Evolutionary conservation across 768 basidiomycete genomes (phyloP).

Genomic region (Panus rudis): DNA sequence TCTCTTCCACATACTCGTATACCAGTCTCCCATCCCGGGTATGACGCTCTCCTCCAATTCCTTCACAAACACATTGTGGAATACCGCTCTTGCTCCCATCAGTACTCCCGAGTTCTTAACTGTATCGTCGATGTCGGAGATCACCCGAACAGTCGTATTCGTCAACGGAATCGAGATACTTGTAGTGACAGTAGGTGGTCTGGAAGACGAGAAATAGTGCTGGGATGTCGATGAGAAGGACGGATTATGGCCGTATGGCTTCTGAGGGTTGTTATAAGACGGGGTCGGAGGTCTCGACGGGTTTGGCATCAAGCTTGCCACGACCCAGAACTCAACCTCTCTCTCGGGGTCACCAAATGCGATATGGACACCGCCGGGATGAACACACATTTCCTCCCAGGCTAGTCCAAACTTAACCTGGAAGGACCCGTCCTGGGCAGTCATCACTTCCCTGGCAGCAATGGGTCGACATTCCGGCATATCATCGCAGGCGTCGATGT

Average conservation of each 20-base stretch:
- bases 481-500: constrained; percentile 18
- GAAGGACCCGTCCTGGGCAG: constrained; percentile 70
- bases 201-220: constrained; percentile 1
- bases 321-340: constrained; percentile 46
- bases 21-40: constrained; percentile 80
- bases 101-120: constrained; percentile 77
- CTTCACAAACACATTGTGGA: constrained; percentile 89
- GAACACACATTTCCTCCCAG: constrained; percentile 63
- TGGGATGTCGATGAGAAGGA: constrained; percentile 23
- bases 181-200: constrained; percentile 12
- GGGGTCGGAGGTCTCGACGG: constrained; percentile 28
- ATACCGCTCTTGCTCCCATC: constrained; percentile 72
- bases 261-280: constrained; percentile 1
- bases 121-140: constrained; percentile 95
- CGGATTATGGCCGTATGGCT: too few species aligned
- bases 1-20: constrained; percentile 53
- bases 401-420: constrained; percentile 50
- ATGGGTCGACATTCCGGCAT: constrained; percentile 38
- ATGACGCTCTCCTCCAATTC: constrained; percentile 74
- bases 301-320: constrained; percentile 40
- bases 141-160: constrained; percentile 62
- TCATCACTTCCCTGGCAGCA: constrained; percentile 41
- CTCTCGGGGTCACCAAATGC: constrained; percentile 42
- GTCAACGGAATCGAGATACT: constrained; percentile 37
- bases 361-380: constrained; percentile 51